Conservation (phyloP, 2,329 filamentous ascomycete species). For the Colletotrichum brevisporum region DNA sequence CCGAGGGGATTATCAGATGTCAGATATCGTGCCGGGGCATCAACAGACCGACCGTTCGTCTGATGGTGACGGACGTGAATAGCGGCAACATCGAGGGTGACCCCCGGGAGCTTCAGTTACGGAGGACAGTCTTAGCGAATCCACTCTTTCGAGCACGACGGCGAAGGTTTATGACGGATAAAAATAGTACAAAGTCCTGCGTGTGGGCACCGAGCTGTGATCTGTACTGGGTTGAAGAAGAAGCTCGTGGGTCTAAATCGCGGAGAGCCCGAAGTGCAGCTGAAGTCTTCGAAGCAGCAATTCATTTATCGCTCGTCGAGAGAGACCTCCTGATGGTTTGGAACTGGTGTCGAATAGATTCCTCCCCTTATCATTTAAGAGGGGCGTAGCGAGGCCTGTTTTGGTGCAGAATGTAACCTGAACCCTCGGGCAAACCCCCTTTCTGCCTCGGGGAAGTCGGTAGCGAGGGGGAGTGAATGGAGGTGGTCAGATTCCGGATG, state of each 20-base stretch:
- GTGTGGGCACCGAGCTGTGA: no score
- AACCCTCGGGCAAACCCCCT: neutral
- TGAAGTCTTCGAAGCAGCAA: neutral
- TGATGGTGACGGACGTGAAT: neutral
- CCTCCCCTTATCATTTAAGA: neutral
- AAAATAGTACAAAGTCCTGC: neutral
- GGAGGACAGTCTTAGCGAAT: neutral
- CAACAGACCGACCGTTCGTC: slow-evolving; percentile 19
- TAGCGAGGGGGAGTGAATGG: no score
- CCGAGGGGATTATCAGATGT: neutral
- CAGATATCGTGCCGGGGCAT: neutral
- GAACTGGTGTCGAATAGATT: neutral
- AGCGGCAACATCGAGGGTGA: neutral
- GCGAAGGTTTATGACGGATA: neutral
- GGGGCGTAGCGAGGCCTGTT: neutral
- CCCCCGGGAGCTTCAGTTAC: neutral
- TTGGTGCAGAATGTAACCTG: slow-evolving; percentile 14
- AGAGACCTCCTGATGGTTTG: neutral
- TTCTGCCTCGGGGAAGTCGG: neutral
- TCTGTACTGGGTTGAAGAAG: neutral
- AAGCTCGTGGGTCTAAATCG: neutral
- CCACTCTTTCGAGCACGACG: no score
- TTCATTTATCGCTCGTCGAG: no score
- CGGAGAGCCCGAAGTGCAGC: neutral
- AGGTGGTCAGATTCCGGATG: neutral